A percentile compares a stretch with the other conserved stretches of the same genome.
Evolutionary conservation across 106 monocot genomes (phyloP).

Genomic region (Dioscorea dumetorum): DNA sequence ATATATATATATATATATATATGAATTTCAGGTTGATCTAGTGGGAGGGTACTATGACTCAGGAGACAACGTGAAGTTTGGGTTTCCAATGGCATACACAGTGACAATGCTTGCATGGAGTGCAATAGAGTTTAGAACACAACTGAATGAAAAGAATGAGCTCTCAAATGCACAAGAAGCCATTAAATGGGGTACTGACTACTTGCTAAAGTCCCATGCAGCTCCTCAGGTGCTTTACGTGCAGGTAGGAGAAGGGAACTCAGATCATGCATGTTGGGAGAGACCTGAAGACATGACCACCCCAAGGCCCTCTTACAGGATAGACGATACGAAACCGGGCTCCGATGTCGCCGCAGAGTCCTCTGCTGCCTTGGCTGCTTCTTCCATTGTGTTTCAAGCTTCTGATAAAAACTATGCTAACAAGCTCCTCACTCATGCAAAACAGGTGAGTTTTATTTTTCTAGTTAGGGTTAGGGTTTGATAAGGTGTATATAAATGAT

Average conservation of each 20-base stretch:
- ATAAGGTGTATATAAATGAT: too few species aligned
- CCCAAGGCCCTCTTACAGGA: not conserved
- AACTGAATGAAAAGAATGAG: not conserved
- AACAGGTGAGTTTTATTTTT: not conserved
- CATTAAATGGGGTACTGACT: conserved; percentile 11
- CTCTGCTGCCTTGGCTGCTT: not conserved
- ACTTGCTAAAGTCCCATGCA: conserved; percentile 1
- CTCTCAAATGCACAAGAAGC: conserved; percentile 2
- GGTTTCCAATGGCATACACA: conserved; percentile 9
- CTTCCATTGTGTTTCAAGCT: not conserved
- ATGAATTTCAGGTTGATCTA: conserved; percentile 2
- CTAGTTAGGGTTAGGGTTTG: too few species aligned
- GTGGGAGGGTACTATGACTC: conserved; percentile 9
- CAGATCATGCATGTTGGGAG: not conserved
- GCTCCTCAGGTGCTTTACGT: conserved; percentile 2
- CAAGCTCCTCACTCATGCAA: not conserved
- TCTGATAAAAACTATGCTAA: not conserved
- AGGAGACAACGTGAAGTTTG: conserved; percentile 16
- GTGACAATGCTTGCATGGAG: conserved; percentile 5
- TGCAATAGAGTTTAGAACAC: not conserved
- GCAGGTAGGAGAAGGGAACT: not conserved
- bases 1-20: not conserved
- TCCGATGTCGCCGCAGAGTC: not conserved
- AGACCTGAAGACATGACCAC: not conserved
- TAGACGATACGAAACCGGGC: not conserved